A percentile compares a stretch with the other conserved stretches of the same genome.
Evolutionary conservation across 306 rosid species (phyloP).

Genomic region (Cucumis sativus): Cucumber_9930_V3 NC_026659.2:31321001-31321500

Average conservation of each 20-base stretch:
- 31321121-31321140: neutral
- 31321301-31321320: neutral
- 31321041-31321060: neutral
- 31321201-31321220: neutral
- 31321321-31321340: neutral
- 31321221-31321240: neutral
- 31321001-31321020: too few species aligned
- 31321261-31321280: neutral
- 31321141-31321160: neutral
- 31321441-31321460: neutral
- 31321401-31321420: neutral
- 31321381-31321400: neutral
- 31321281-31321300: neutral
- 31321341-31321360: neutral
- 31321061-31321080: neutral
- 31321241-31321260: neutral
- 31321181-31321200: neutral
- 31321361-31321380: neutral
- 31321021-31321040: too few species aligned
- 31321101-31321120: neutral
- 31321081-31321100: neutral
- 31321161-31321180: neutral
- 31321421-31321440: neutral
- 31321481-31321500: neutral
- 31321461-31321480: neutral